A percentile compares a stretch with the other conserved stretches of the same genome.
These are phyloP conservation scores for Aspergillus hancockii DNA, from an alignment of 495 filamentous ascomycete genomes.

Conservation along the genomic window DNA sequence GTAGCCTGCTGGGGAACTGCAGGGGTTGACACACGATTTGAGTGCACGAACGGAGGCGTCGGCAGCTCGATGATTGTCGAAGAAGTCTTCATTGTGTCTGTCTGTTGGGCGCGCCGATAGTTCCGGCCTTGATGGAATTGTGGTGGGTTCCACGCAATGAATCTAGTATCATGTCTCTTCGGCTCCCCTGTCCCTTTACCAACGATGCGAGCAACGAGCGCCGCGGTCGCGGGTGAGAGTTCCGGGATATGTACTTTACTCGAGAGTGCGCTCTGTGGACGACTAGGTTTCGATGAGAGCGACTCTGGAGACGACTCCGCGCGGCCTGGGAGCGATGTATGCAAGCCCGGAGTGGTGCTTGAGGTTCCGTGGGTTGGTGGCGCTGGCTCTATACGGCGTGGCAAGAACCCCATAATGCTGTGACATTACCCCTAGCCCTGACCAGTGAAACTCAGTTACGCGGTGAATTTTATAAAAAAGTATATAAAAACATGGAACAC, in stretches of 20 bases:
- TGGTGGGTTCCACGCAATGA: slow-evolving; percentile 12
- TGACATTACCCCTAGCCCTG: slow-evolving; percentile 25
- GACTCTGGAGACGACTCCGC: slow-evolving; percentile 7
- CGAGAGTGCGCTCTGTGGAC: slow-evolving; percentile 14
- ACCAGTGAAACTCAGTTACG: slow-evolving; percentile 4
- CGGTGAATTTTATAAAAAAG: background rate
- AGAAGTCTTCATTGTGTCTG: slow-evolving; percentile 24
- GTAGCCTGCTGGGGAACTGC: slow-evolving; percentile 8
- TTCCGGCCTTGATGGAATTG: slow-evolving; percentile 1
- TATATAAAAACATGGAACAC: background rate
- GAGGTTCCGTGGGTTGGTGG: slow-evolving; percentile 19
- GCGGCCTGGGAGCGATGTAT: slow-evolving; percentile 16
- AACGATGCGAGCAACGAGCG: slow-evolving; percentile 27
- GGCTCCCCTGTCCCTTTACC: slow-evolving; percentile 20
- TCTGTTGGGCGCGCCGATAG: background rate
- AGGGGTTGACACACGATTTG: slow-evolving; percentile 16
- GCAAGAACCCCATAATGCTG: slow-evolving; percentile 28
- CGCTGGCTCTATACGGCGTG: slow-evolving; percentile 28
- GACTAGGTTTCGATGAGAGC: slow-evolving; percentile 10
- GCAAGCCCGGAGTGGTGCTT: slow-evolving; percentile 16
- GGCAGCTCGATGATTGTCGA: slow-evolving; percentile 19
- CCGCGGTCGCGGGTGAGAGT: slow-evolving; percentile 28
- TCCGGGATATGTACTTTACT: slow-evolving; percentile 25
- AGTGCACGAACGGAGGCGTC: slow-evolving; percentile 22
- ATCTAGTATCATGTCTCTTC: slow-evolving; percentile 18